Evolutionary conservation across 2,329 filamentous ascomycete genomes (phyloP).

Genomic region (Penicillium sp.): DNA sequence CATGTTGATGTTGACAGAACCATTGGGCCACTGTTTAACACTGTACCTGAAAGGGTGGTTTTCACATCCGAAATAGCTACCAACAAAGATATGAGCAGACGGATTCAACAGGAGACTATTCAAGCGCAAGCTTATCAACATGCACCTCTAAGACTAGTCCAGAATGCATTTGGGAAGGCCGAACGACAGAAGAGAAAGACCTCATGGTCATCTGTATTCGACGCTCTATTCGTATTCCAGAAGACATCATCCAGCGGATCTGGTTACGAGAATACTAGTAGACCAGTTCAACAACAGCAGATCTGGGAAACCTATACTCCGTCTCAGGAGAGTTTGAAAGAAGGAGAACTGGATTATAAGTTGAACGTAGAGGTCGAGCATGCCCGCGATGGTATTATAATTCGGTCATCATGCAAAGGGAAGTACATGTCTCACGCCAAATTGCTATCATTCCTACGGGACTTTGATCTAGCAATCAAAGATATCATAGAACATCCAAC

Average conservation of each 20-base stretch:
- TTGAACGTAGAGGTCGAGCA: constrained; percentile 30
- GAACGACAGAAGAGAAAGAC: constrained; percentile 32
- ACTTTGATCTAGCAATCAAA: constrained; percentile 20
- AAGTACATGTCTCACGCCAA: constrained; percentile 20
- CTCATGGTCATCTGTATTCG: constrained; percentile 38
- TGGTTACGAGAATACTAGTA: too few species aligned
- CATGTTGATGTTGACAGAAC: too few species aligned
- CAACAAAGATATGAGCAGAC: constrained; percentile 33
- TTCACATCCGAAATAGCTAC: constrained; percentile 38
- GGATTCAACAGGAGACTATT: constrained; percentile 44
- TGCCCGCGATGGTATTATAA: constrained; percentile 18
- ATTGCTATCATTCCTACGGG: constrained; percentile 17
- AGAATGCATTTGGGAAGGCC: constrained; percentile 45
- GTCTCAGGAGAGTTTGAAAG: constrained; percentile 18
- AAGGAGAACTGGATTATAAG: constrained; percentile 26
- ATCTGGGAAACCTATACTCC: constrained; percentile 23
- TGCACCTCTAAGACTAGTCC: constrained; percentile 48
- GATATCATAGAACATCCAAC: constrained; percentile 28
- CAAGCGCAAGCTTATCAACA: constrained; percentile 48
- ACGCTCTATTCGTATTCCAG: constrained; percentile 53
- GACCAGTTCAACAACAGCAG: background rate
- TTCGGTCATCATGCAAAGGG: constrained; percentile 21
- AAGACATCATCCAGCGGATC: constrained; percentile 26
- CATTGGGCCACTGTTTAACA: constrained; percentile 40
- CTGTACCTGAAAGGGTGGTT: constrained; percentile 35